phyloP scores from a whole-genome alignment of 306 rosid species.

The Dryas drummondii region DNA sequence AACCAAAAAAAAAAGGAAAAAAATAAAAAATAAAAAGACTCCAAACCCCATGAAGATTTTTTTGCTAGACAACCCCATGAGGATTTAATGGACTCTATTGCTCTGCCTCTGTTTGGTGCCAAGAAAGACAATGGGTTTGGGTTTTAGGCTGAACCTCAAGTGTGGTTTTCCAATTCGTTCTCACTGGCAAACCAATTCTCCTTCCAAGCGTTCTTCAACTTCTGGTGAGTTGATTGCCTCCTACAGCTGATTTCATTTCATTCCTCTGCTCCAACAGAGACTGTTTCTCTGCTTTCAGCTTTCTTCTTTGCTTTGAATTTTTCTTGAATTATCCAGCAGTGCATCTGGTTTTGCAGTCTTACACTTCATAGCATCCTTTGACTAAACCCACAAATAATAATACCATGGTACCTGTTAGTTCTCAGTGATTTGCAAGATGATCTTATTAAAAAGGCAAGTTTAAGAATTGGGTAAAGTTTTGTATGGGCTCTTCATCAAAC shows the following conservation, averaged over 20 bases:
- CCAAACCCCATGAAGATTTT: slow-evolving; percentile 13
- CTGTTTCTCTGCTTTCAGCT: neutral
- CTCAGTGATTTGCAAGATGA: neutral
- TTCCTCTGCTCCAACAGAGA: neutral
- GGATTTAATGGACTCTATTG: slow-evolving; percentile 48
- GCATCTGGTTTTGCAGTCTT: neutral
- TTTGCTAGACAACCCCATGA: slow-evolving; percentile 3
- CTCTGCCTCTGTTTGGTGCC: slow-evolving; percentile 24
- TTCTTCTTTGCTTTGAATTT: neutral
- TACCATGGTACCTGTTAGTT: neutral
- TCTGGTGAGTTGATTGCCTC: slow-evolving; percentile 47
- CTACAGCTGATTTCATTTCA: neutral
- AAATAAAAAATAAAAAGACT: too few species aligned
- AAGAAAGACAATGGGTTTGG: slow-evolving; percentile 54
- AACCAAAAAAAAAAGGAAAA: too few species aligned
- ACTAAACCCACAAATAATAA: neutral
- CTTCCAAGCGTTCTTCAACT: slow-evolving; percentile 50
- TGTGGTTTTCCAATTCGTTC: slow-evolving; percentile 44
- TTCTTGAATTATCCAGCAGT: neutral
- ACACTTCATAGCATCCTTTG: neutral
- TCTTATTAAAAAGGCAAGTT: neutral
- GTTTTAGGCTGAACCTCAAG: slow-evolving; percentile 59
- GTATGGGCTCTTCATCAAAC: neutral
- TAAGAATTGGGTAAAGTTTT: neutral
- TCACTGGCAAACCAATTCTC: slow-evolving; percentile 41